phyloP scores from a whole-genome alignment of 768 basidiomycete species.

The Auricularia cornea region DNA sequence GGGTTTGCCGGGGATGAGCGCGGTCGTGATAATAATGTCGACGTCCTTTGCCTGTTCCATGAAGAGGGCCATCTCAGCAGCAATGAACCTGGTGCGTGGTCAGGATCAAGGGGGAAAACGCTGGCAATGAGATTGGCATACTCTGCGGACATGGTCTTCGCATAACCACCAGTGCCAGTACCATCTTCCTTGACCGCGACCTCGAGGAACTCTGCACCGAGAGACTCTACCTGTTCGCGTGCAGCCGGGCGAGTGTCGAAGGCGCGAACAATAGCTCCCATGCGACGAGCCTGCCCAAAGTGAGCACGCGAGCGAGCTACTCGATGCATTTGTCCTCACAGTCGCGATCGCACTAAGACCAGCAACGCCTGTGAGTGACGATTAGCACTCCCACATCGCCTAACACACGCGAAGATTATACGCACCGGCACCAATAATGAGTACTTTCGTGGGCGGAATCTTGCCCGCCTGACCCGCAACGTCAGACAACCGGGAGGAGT shows the following conservation, averaged over 20 bases:
- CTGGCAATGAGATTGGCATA: constrained; percentile 84
- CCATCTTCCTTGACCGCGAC: constrained; percentile 75
- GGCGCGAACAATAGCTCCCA: constrained; percentile 82
- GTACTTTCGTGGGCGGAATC: constrained; percentile 2
- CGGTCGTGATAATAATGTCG: constrained; percentile 83
- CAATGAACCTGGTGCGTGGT: constrained; percentile 11
- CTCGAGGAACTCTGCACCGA: constrained; percentile 87
- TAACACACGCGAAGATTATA: no score
- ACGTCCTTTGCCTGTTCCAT: constrained; percentile 84
- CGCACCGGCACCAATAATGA: neutral
- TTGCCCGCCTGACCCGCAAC: neutral
- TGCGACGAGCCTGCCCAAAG: constrained; percentile 38
- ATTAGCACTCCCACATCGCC: no score
- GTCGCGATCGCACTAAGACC: constrained; percentile 85
- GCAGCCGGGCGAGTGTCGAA: constrained; percentile 83
- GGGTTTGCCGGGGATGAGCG: constrained; percentile 77
- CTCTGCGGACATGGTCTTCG: constrained; percentile 85
- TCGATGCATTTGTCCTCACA: constrained; percentile 32
- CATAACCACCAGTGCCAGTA: constrained; percentile 75
- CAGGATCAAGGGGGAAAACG: constrained; percentile 27
- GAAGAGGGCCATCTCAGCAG: constrained; percentile 37
- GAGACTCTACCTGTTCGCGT: constrained; percentile 82
- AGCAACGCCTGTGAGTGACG: constrained; percentile 59
- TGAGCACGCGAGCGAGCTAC: constrained; percentile 15
- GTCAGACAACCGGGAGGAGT: neutral